Percentiles rank a stretch among this genome's conserved stretches.
These are phyloP conservation scores for Conticribra weissflogii DNA, from an alignment of 108 stramenopile species.

Conservation along the genomic window DNA sequence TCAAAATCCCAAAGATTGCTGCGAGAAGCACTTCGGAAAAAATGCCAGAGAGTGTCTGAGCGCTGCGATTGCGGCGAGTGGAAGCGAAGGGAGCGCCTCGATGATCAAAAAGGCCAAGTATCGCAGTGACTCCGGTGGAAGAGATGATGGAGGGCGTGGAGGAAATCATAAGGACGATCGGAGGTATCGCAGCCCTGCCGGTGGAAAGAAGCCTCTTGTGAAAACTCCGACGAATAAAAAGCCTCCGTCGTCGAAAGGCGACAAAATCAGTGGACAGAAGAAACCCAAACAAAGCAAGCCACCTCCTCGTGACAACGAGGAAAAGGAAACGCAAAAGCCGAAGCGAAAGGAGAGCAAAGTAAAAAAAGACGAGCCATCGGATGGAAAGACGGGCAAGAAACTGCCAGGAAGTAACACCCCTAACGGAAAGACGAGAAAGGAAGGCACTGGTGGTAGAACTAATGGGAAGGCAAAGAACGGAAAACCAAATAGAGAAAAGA, in stretches of 20 bases:
- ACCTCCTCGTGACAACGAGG: background rate
- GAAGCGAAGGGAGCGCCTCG: background rate
- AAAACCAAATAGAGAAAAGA: background rate
- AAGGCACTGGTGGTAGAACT: background rate
- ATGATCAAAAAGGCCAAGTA: background rate
- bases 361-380: too few species aligned
- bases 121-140: background rate
- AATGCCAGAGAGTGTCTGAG: constrained; percentile 10
- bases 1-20: constrained; percentile 32
- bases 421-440: too few species aligned
- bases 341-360: background rate
- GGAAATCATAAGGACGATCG: background rate
- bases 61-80: background rate
- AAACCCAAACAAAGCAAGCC: background rate
- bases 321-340: background rate
- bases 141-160: background rate
- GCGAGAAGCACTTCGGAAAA: constrained; percentile 27
- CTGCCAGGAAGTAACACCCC: too few species aligned
- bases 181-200: background rate
- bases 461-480: background rate
- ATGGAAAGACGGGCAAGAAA: too few species aligned
- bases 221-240: constrained; percentile 5
- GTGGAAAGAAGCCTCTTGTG: background rate
- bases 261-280: too few species aligned
- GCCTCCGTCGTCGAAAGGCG: too few species aligned